Evolutionary conservation across 257 asterid species (phyloP), one percentile per base, ranked within the genome.

Genomic region (Solanum megistacrolobum): DNA sequence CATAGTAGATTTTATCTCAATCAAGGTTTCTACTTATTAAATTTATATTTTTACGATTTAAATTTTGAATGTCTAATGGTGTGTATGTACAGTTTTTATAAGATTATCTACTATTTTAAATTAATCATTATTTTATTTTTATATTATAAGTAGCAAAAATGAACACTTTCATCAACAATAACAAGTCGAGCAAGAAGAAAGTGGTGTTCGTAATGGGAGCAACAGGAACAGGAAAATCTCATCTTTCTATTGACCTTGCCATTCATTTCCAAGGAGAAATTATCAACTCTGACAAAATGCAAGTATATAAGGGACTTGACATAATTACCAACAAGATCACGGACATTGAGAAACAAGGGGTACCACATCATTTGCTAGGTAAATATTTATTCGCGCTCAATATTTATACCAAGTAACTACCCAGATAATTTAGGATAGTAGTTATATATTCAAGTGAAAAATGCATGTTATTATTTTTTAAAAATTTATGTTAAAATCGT

Each of bases 301-400:
- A 46, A 46, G 55, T 46, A 46, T 46, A 46, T 46, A 46, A 46
- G 55, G 55, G 18, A 46, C 55, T 46, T 46, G 55, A 46, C 18
- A 46, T 46, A 46, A 12, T 46, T 46, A 46, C 55, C 55, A 46
- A 46, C 55, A 46, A 46, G 18, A 46, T 46, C 18, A 9, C 86
- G 0, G 60, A 58, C 9, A 2, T 2, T 20, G 90, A 90, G 34
- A 82, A 36, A 18, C 46, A 31, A 9, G 90, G 92, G 1, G 76
- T 89, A 58, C 89, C 89, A 6, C 92, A 90, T 71, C 89, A 90
- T 88, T 74, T 90, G 58, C 82, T 87, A 1, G 91, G 89, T 6
- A 23, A 58, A 20, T 5, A 27, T 20, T 46, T 46, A 46, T 46
- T 46, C 18, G 6, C 6, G 0, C 18, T 46, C 55, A 46, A 46